Evolutionary conservation across 1,139 yeast genomes (phyloP), one percentile per base, ranked within the genome.

Genomic region (Hemisphaericaspora lyxosophila): DNA sequence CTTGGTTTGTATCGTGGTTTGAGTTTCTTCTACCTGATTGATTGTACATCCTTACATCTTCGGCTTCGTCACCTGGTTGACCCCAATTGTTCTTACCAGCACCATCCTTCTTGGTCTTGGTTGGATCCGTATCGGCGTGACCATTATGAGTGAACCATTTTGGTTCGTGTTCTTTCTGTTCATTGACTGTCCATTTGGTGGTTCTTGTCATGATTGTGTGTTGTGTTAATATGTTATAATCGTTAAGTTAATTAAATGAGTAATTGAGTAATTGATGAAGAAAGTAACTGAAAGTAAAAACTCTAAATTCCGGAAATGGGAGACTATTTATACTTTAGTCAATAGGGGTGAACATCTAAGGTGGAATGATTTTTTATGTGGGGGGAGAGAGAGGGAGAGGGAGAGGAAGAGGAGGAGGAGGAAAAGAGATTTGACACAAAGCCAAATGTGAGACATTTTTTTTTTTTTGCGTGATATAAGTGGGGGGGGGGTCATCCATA

Each of bases 81-180:
- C 90, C 90, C 89, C 89, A 82, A 52, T 82, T 82, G 45, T 78
- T 79, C 53, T 80, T 80, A 38, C 97, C 97, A 34, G 85, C 87
- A 40, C 97, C 97, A 43, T 75, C 73, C 64, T 87, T 88, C 77
- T 88, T 88, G 41, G 85, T 74, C 57, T 80, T 78, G 56, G 80
- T 82, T 41, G 95, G 95, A 45, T 82, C 80, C 41, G 78, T 72
- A 52, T 82, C 81, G 44, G 62, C 59, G 51, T 74, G 73, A 25
- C 94, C 95, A 51, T 76, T 73, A 57, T 83, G 88, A 44, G 89
- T 83, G 61, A 87, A 87, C 78, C 78, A 86, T 56, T 77, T 80
- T 39, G 89, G 79, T 46, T 73, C 78, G 23, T 30, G 34, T 11
- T 20, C 31, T 45, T 73, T 68, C 41, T 74, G 62, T 60, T 83